These are phyloP conservation scores for Fraxinus paxiana DNA, from an alignment of 305 asterid genomes.

Conservation along the genomic window DNA sequence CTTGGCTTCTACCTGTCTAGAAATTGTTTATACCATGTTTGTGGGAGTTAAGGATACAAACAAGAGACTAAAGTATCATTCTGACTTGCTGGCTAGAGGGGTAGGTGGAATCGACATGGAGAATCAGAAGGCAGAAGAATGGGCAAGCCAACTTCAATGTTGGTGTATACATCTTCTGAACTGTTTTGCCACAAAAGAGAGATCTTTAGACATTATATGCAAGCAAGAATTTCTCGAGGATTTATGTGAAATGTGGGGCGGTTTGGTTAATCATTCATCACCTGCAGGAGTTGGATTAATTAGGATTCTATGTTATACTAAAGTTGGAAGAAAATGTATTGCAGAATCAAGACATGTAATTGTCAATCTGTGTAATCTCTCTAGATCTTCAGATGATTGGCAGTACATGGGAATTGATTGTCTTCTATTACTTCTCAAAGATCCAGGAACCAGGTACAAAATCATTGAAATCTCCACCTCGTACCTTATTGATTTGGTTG, in stretches of 20 bases:
- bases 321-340: conserved; percentile 50
- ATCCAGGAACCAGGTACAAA: conserved; percentile 47
- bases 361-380: conserved; percentile 52
- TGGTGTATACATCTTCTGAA: conserved; percentile 77
- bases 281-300: conserved; percentile 71
- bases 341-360: conserved; percentile 43
- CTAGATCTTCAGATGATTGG: conserved; percentile 83
- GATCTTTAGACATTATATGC: conserved; percentile 54
- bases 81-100: conserved; percentile 62
- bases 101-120: conserved; percentile 53
- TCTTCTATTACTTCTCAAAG: conserved; percentile 62
- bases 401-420: conserved; percentile 84
- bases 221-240: conserved; percentile 40
- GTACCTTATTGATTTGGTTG: conserved; percentile 57
- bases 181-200: conserved; percentile 67
- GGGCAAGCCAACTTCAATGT: conserved; percentile 82
- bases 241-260: conserved; percentile 73
- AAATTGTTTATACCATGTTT: conserved; percentile 47
- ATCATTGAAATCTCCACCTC: conserved; percentile 29
- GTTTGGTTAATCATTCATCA: conserved; percentile 53
- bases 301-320: conserved; percentile 57
- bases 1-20: conserved; percentile 55
- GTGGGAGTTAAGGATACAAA: conserved; percentile 47
- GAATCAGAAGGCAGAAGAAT: conserved; percentile 73
- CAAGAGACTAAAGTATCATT: conserved; percentile 46